A percentile compares a stretch with the other conserved stretches of the same genome.
Evolutionary conservation across 345 rosid species (phyloP).

Genomic region (Balakata baccata): DNA sequence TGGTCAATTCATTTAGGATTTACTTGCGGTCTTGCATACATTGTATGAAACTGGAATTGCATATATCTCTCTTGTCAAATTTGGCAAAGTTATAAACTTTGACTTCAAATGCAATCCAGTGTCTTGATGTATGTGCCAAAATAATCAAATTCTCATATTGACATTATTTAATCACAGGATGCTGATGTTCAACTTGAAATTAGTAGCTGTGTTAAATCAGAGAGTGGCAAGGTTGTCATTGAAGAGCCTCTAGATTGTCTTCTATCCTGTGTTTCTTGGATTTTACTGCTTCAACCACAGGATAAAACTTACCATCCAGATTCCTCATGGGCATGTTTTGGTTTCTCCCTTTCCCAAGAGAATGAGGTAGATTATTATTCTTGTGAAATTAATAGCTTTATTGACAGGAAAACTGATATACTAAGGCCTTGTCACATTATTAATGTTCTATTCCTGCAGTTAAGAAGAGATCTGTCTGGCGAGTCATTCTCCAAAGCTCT

Average conservation of each 20-base stretch:
- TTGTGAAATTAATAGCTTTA: constrained; percentile 11
- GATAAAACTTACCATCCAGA: constrained; percentile 41
- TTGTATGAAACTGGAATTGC: constrained; percentile 14
- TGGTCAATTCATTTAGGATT: constrained; percentile 20
- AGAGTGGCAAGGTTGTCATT: constrained; percentile 44
- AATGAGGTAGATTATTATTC: constrained; percentile 51
- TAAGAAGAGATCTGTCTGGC: constrained; percentile 40
- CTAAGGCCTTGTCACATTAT: constrained; percentile 10
- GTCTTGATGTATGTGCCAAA: not conserved
- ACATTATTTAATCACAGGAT: constrained; percentile 41
- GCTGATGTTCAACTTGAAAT: constrained; percentile 50
- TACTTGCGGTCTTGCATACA: constrained; percentile 12
- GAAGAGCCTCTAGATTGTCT: constrained; percentile 79
- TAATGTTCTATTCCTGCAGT: constrained; percentile 39
- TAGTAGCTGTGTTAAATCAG: constrained; percentile 48
- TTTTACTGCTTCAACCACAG: constrained; percentile 58
- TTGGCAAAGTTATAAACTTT: not conserved
- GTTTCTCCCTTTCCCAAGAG: constrained; percentile 87
- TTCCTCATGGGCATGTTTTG: constrained; percentile 56
- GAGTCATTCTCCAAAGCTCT: constrained; percentile 59
- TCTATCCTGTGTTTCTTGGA: constrained; percentile 70
- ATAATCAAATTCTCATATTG: constrained; percentile 5
- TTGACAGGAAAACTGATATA: not conserved
- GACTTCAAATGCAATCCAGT: constrained; percentile 2
- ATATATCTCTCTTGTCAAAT: not conserved